Evolutionary conservation across 2,329 filamentous ascomycete species (phyloP), one percentile per base, ranked within the genome.

Genomic region (Exophiala spinifera): DNA sequence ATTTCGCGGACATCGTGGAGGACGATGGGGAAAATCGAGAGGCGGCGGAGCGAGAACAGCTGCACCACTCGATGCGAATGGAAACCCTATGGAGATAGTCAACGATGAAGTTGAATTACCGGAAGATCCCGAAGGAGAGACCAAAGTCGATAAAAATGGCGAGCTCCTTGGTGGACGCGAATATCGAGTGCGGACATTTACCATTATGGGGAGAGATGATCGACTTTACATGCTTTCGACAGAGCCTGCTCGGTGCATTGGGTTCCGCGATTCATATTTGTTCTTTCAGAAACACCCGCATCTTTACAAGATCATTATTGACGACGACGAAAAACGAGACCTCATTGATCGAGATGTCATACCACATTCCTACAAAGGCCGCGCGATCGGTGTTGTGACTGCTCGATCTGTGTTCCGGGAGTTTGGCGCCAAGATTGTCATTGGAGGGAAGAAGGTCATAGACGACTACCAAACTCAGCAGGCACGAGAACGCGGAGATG

Each of bases 271-370:
- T 77, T 96, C 91, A 61, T 99, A 99, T 68, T 83, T 99, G 21
- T 96, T 99, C 79, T 99, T 99, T 78, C 95, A 94, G 61, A 99
- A 97, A 74, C 94, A 99, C 73, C 88, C 89, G 69, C 86, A 91
- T 66, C 86, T 99, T 13, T 94, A 91, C 81, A 99, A 99, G 76
- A 96, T 99, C 66, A 96, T 99, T 65, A 89, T 97, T 53, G 91
- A 91, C 65, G 94, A 99, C 62, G 87, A 94, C n/a, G 92, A 95
- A 73, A 99, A 99, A 77, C 85, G 87, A 57, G 91, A 97, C 72
- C 82, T 99, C 76, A 99, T 99, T 67, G 90, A 95, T 63, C 85
- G 94, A 57, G 88, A 95, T 4, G 87, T 99, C 67, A 96, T 99
- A 60, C 94, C 94, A 1, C 94, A 96, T 76, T 96, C 91, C 23